Evolutionary conservation across 2,329 filamentous ascomycete genomes (phyloP).

Genomic region (Domatiomyces catenatus): DNA sequence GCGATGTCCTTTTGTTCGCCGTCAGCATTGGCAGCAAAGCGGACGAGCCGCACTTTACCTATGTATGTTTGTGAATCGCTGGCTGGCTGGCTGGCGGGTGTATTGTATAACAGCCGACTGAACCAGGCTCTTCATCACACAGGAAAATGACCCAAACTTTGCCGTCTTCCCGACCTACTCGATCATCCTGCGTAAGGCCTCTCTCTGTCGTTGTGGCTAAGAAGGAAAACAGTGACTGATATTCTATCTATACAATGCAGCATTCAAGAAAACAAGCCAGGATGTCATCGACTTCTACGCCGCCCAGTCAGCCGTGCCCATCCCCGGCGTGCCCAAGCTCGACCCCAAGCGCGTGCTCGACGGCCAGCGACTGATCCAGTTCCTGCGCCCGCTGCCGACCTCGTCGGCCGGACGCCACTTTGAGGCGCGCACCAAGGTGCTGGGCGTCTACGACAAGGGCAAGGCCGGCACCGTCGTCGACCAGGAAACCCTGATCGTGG

Average conservation of each 20-base stretch:
- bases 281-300: constrained; percentile 80
- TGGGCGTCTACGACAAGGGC: constrained; percentile 84
- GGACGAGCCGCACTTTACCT: constrained; percentile 89
- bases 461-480: constrained; percentile 69
- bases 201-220: neutral
- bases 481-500: constrained; percentile 61
- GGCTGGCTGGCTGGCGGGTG: neutral
- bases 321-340: constrained; percentile 62
- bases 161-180: constrained; percentile 80
- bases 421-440: constrained; percentile 59
- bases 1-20: constrained; percentile 79
- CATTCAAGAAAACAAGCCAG: constrained; percentile 61
- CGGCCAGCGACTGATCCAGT: constrained; percentile 65
- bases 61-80: constrained; percentile 38
- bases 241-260: constrained; percentile 21
- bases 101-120: neutral
- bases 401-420: constrained; percentile 57
- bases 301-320: constrained; percentile 47
- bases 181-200: constrained; percentile 53
- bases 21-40: constrained; percentile 70
- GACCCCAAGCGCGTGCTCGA: constrained; percentile 63
- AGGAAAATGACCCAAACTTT: constrained; percentile 76
- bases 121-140: neutral
- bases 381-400: constrained; percentile 60
- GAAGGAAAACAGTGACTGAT: neutral